Base-by-base conservation (phyloP, 2,329 filamentous ascomycete genomes). In the Penicillium palitans region DNA sequence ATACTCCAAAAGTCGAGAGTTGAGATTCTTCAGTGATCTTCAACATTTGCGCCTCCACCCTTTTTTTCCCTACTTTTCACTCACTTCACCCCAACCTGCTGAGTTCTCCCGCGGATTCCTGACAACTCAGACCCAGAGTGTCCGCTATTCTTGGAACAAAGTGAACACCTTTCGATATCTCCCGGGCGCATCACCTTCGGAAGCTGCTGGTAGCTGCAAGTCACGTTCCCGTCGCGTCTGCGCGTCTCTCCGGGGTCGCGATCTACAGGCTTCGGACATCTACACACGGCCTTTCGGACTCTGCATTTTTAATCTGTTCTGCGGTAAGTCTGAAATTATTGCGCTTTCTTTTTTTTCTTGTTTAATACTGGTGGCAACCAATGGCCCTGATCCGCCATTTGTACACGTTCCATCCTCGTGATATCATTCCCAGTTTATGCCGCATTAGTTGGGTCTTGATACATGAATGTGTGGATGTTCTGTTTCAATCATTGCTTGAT, bases 221-320 rank as follows among this genome's bases (percentile, higher is more conserved):
- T 66, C 64, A 67, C 66, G 64, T 64, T 67, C 57, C 59, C 60
- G 60, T 65, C 64, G 64, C 65, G 61, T 66, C 61, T 66, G 66
- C 66, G 66, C 66, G 66, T 67, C 60, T 59, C 51, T 53, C 56
- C 25, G 54, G 61, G 55, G 58, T 59, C 59, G 59, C 62, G 52
- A 61, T 64, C 58, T 57, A 64, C 58, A 53, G 37, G 24, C 50
- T 45, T 25, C 48, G 15, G 55, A 24, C 37, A 41, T 47, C 42
- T 51, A 51, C 53, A 45, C 27, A 15, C 42, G 13, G 21, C 10
- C 27, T 35, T 31, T 39, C 35, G n/a, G 35, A 12, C 35, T 25
- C 29, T 39, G 21, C 13, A 40, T 24, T 24, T 24, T 31, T 15
- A 7, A 29, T 47, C 27, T 42, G 33, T 35, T 33, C 12, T 17